Evolutionary conservation across 352 stramenopile genomes (phyloP).

Genomic region (Pythium dissimile): DNA sequence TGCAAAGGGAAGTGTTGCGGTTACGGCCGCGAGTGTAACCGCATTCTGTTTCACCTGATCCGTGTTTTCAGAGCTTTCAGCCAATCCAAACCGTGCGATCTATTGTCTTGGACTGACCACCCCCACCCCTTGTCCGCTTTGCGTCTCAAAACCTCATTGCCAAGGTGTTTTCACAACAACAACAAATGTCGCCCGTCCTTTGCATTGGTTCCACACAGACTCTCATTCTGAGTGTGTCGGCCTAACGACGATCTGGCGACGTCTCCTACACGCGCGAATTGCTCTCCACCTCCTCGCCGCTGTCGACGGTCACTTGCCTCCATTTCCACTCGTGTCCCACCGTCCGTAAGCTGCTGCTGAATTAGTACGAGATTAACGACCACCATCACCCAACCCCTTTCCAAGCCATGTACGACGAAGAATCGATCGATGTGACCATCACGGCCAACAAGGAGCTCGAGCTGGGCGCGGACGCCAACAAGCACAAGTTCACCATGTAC

Average conservation of each 20-base stretch:
- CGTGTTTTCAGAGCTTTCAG: neutral
- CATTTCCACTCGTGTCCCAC: too few relatives aligned
- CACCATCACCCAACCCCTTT: too few relatives aligned
- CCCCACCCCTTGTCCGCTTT: conserved; percentile 25
- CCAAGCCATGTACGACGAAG: conserved; percentile 27
- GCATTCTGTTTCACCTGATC: conserved; percentile 5
- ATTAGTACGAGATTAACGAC: too few relatives aligned
- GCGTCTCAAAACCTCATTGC: conserved; percentile 1
- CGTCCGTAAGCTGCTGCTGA: too few relatives aligned
- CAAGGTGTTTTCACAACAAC: conserved; percentile 6
- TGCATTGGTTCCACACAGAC: too few relatives aligned
- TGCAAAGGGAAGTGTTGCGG: conserved; percentile 4
- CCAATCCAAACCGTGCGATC: neutral
- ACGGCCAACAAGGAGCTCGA: conserved; percentile 27
- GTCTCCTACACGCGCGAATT: too few relatives aligned
- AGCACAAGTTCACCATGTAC: conserved; percentile 82
- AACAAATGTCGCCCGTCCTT: neutral
- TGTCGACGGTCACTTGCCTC: too few relatives aligned
- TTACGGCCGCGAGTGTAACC: neutral
- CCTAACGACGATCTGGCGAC: too few relatives aligned
- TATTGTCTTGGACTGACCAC: neutral
- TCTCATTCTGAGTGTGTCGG: too few relatives aligned
- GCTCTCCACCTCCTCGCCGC: too few relatives aligned
- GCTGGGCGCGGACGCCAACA: conserved; percentile 25
- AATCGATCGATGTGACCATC: conserved; percentile 27